These are phyloP conservation scores for Escallonia herrerae DNA, from an alignment of 129 eudicot genomes.

Conservation along the genomic window DNA sequence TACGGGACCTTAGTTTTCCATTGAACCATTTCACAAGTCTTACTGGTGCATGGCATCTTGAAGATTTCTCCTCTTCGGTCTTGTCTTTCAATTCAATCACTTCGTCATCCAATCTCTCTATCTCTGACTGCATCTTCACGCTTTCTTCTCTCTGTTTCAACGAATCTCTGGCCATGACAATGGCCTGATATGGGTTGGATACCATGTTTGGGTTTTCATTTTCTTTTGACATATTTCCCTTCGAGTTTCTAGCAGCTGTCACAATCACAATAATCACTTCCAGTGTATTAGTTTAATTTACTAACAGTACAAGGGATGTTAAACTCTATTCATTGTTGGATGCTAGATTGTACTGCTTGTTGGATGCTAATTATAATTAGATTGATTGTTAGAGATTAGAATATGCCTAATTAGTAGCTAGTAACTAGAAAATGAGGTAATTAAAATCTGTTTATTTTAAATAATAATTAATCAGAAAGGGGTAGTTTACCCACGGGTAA, in stretches of 20 bases:
- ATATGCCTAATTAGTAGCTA: no score
- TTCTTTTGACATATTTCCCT: constrained; percentile 48
- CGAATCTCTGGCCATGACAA: constrained; percentile 81
- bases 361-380: no score
- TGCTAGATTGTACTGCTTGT: no score
- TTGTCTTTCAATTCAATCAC: constrained; percentile 50
- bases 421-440: no score
- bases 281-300: no score
- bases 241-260: constrained; percentile 56
- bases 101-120: constrained; percentile 66
- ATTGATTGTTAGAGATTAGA: no score
- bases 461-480: no score
- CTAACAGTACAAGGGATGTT: no score
- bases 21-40: constrained; percentile 10
- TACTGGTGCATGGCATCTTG: constrained; percentile 99
- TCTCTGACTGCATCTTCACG: constrained; percentile 59
- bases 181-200: constrained; percentile 74
- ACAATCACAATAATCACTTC: not conserved
- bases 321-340: no score
- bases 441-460: no score
- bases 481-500: no score
- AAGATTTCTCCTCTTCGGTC: constrained; percentile 76
- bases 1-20: no score
- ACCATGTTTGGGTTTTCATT: constrained; percentile 61
- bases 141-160: constrained; percentile 74